These are phyloP conservation scores for Cadophora sp. DNA, from an alignment of 2,329 filamentous ascomycete genomes.

Conservation along the genomic window DNA sequence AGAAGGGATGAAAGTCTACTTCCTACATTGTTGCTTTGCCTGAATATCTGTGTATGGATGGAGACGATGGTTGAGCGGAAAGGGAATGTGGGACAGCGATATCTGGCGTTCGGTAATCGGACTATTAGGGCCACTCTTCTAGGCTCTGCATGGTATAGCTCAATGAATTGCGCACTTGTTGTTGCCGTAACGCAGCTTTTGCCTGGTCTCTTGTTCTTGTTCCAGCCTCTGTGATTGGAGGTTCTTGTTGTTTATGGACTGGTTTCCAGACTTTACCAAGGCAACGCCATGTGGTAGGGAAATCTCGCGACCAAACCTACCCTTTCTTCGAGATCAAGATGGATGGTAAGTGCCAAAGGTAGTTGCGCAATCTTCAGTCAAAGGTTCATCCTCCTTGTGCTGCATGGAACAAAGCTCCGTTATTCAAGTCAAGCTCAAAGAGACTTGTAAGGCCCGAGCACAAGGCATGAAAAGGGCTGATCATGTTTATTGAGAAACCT, in stretches of 20 bases:
- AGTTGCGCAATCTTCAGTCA: too few species aligned
- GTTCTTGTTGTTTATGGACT: neutral
- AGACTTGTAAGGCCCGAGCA: too few species aligned
- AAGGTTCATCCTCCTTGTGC: neutral
- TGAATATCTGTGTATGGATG: neutral
- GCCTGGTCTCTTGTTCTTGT: too few species aligned
- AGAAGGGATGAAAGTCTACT: conserved; percentile 6
- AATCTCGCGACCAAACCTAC: neutral
- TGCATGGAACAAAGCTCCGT: neutral
- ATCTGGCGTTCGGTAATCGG: neutral
- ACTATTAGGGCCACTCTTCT: neutral
- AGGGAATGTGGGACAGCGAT: neutral
- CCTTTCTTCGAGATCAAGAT: neutral
- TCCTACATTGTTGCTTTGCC: conserved; percentile 6
- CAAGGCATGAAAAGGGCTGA: neutral
- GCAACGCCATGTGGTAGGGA: too few species aligned
- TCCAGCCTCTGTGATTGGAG: neutral
- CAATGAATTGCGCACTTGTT: neutral
- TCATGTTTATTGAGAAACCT: neutral
- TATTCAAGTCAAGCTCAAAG: neutral
- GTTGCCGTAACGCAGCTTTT: neutral
- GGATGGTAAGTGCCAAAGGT: neutral
- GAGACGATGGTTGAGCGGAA: neutral
- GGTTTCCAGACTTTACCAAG: too few species aligned
- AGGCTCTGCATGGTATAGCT: conserved; percentile 1